A percentile compares a stretch with the other conserved stretches of the same genome.
Evolutionary conservation across 495 filamentous ascomycete genomes (phyloP).

Genomic region (Aspergillus incahuasiensis): DNA sequence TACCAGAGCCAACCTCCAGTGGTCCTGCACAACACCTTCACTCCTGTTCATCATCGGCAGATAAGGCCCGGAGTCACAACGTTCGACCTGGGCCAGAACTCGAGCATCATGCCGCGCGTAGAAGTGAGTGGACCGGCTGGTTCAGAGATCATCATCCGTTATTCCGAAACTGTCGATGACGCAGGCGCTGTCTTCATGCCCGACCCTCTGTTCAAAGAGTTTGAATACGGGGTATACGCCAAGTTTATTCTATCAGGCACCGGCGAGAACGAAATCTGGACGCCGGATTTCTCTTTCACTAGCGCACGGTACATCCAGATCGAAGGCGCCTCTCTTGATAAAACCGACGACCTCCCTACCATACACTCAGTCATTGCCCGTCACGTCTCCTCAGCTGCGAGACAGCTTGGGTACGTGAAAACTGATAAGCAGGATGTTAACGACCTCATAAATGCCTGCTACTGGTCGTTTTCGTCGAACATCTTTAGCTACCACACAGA

Average conservation of each 20-base stretch:
- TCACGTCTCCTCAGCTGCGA: slow-evolving; percentile 25
- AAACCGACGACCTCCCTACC: slow-evolving; percentile 13
- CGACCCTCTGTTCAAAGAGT: slow-evolving; percentile 29
- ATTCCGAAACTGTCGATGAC: slow-evolving; percentile 23
- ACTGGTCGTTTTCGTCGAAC: slow-evolving; percentile 27
- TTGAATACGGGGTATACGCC: slow-evolving; percentile 25
- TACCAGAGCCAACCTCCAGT: slow-evolving; percentile 28
- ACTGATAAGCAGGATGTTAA: slow-evolving; percentile 28
- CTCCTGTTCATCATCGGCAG: slow-evolving; percentile 15
- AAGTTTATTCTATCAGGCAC: slow-evolving; percentile 21
- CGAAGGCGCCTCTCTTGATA: slow-evolving; percentile 20
- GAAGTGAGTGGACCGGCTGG: slow-evolving; percentile 17
- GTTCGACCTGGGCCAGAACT: slow-evolving; percentile 28
- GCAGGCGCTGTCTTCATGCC: slow-evolving; percentile 27
- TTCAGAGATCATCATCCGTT: slow-evolving; percentile 24
- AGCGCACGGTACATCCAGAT: slow-evolving; percentile 29
- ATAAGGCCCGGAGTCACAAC: slow-evolving; percentile 15
- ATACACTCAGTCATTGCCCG: slow-evolving; percentile 22
- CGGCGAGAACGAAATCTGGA: slow-evolving; percentile 23
- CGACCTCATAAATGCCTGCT: slow-evolving; percentile 21
- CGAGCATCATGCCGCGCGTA: slow-evolving; percentile 21
- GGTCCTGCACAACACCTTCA: slow-evolving; percentile 24
- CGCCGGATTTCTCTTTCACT: slow-evolving; percentile 28
- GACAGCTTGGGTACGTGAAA: slow-evolving; percentile 22
- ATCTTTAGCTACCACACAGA: slow-evolving; percentile 31